Conservation (phyloP, 257 asterid species). For the Scutellaria galericulata region DNA sequence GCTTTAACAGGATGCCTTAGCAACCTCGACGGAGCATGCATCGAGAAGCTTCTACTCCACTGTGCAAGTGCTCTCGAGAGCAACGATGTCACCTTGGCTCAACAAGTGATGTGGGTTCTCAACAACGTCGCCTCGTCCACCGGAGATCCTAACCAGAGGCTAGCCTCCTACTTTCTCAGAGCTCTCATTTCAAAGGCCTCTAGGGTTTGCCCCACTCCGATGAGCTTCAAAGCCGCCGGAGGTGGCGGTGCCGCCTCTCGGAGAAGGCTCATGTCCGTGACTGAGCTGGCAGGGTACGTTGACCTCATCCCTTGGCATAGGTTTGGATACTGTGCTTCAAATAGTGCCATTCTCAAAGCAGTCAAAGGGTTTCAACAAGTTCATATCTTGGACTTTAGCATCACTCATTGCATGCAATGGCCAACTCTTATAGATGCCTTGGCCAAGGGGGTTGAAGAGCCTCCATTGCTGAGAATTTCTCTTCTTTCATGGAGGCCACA, state of each 20-base stretch:
- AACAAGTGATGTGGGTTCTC: constrained; percentile 92
- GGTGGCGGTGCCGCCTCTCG: constrained; percentile 19
- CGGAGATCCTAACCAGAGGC: constrained; percentile 80
- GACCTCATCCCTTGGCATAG: constrained; percentile 86
- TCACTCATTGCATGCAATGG: constrained; percentile 88
- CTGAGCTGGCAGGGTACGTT: constrained; percentile 79
- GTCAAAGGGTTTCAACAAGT: constrained; percentile 46
- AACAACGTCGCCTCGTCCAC: constrained; percentile 75
- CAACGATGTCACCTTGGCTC: constrained; percentile 80
- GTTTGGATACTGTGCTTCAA: constrained; percentile 76
- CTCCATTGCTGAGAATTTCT: constrained; percentile 55
- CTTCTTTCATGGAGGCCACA: constrained; percentile 64
- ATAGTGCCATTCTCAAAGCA: constrained; percentile 57
- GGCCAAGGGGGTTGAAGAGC: constrained; percentile 50
- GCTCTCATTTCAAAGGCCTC: constrained; percentile 70
- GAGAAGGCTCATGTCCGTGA: constrained; percentile 60
- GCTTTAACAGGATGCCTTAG: constrained; percentile 59
- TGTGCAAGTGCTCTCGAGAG: constrained; percentile 71
- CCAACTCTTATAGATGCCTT: constrained; percentile 72
- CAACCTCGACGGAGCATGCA: constrained; percentile 75
- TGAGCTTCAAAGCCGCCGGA: constrained; percentile 30
- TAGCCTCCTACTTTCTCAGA: constrained; percentile 65
- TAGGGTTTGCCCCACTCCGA: constrained; percentile 56
- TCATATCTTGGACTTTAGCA: constrained; percentile 72
- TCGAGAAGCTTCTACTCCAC: constrained; percentile 75